A percentile compares a stretch with the other conserved stretches of the same genome.
These are phyloP conservation scores for Brassica nigra DNA, from an alignment of 345 rosid genomes.

Conservation along the genomic window DNA sequence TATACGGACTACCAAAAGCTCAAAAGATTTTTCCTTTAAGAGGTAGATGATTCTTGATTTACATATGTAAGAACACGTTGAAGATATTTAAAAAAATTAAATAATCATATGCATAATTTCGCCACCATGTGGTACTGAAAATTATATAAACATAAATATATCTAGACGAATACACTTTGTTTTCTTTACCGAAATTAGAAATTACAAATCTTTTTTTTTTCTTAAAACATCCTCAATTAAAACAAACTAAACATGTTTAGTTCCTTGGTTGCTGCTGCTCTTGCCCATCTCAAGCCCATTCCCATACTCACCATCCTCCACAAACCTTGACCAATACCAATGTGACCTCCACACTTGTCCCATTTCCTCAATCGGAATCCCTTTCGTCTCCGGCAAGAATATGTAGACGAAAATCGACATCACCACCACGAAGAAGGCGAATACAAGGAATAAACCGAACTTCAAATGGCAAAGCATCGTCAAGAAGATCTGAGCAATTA, in stretches of 20 bases:
- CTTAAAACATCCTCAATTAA: not conserved
- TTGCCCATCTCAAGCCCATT: slow-evolving; percentile 40
- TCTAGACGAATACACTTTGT: slow-evolving; percentile 22
- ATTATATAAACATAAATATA: slow-evolving; percentile 35
- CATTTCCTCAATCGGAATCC: slow-evolving; percentile 48
- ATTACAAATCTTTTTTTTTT: slow-evolving; percentile 2
- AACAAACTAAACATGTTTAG: slow-evolving; percentile 23
- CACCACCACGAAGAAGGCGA: slow-evolving; percentile 41
- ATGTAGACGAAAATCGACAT: slow-evolving; percentile 42
- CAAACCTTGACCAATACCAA: slow-evolving; percentile 46
- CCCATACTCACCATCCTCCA: slow-evolving; percentile 41
- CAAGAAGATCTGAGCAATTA: slow-evolving; percentile 44
- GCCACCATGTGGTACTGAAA: not conserved
- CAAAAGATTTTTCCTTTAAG: slow-evolving; percentile 42
- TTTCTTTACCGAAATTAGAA: slow-evolving; percentile 21
- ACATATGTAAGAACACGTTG: not conserved
- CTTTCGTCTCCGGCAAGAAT: slow-evolving; percentile 44
- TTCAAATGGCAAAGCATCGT: slow-evolving; percentile 43
- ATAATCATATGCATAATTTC: slow-evolving; percentile 23
- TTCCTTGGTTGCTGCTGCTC: slow-evolving; percentile 31
- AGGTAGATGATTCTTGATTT: slow-evolving; percentile 10
- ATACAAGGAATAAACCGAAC: slow-evolving; percentile 41
- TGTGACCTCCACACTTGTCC: slow-evolving; percentile 46
- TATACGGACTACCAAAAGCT: slow-evolving; percentile 28
- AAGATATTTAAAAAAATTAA: not conserved